Evolutionary conservation across 1,139 yeast species (phyloP).

Genomic region (Suhomyces bokatorum): DNA sequence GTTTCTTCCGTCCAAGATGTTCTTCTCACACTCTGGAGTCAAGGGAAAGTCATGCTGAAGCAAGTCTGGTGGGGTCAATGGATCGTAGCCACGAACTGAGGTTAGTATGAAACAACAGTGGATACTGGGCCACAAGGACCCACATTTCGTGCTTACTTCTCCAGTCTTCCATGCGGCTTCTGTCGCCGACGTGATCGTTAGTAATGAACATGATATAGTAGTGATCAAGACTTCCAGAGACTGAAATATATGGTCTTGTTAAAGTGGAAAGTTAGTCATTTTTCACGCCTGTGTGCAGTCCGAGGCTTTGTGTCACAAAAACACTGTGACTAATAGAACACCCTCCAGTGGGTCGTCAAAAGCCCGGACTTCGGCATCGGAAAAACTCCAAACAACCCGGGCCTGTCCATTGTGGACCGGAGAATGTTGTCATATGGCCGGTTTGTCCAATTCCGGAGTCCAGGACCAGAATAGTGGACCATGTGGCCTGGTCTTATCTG

Average conservation of each 20-base stretch:
- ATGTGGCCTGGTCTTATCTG: not conserved
- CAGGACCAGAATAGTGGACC: not conserved
- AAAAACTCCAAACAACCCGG: no score
- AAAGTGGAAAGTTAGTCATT: constrained; percentile 7
- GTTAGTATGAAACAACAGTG: constrained; percentile 11
- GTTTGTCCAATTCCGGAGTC: no score
- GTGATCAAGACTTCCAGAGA: no score
- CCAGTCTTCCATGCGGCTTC: constrained; percentile 85
- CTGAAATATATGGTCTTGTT: no score
- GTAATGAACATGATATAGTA: constrained; percentile 65
- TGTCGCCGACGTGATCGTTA: constrained; percentile 81
- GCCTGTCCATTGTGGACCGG: no score
- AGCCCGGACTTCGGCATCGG: no score
- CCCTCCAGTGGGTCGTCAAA: no score
- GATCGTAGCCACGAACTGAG: constrained; percentile 71
- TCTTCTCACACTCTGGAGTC: constrained; percentile 55
- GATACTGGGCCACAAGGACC: not conserved
- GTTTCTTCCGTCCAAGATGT: constrained; percentile 74
- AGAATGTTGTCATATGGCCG: no score
- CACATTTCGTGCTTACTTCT: constrained; percentile 52
- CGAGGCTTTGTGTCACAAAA: not conserved
- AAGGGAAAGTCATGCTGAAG: constrained; percentile 88
- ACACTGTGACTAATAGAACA: not conserved
- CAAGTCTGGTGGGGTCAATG: constrained; percentile 90
- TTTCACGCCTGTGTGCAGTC: not conserved